Evolutionary conservation across 1,139 yeast genomes (phyloP).

Genomic region (Suhomyces panamericanus): DNA sequence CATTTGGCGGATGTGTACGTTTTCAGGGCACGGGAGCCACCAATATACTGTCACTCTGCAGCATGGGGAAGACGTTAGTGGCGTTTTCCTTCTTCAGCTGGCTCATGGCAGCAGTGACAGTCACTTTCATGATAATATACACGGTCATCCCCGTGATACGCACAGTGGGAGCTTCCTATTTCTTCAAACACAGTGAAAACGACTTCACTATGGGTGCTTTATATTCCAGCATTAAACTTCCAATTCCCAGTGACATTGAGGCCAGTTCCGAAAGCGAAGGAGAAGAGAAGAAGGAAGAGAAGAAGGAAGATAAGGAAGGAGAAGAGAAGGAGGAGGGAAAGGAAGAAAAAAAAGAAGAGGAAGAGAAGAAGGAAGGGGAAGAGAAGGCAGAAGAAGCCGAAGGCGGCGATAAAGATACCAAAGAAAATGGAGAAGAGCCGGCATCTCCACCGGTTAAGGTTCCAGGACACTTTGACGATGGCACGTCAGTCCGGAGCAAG

Average conservation of each 20-base stretch:
- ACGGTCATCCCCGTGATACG: slow-evolving; percentile 11
- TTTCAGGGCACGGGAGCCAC: slow-evolving; percentile 1
- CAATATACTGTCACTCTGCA: slow-evolving; percentile 8
- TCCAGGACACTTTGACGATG: slow-evolving; percentile 11
- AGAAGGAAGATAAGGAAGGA: background rate
- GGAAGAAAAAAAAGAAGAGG: background rate
- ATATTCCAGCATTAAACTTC: slow-evolving; percentile 8
- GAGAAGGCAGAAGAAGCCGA: background rate
- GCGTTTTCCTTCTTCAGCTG: slow-evolving; percentile 34
- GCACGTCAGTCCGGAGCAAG: slow-evolving; percentile 10
- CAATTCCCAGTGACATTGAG: slow-evolving; percentile 7
- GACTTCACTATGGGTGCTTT: slow-evolving; percentile 14
- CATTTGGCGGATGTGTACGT: slow-evolving; percentile 11
- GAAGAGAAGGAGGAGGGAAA: background rate
- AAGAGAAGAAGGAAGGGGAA: background rate
- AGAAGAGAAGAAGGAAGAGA: background rate
- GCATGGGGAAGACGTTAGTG: slow-evolving; percentile 27
- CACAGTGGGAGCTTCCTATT: slow-evolving; percentile 6
- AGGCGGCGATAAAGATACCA: background rate
- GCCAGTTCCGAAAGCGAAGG: slow-evolving; percentile 3
- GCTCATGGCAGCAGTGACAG: slow-evolving; percentile 16
- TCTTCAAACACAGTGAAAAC: slow-evolving; percentile 11
- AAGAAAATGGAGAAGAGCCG: background rate
- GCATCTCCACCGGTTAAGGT: slow-evolving; percentile 1
- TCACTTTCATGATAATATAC: slow-evolving; percentile 6